A percentile compares a stretch with the other conserved stretches of the same genome.
Conservation (phyloP, 1,284 basidiomycete genomes). For the Boletus semigastroideus region DNA sequence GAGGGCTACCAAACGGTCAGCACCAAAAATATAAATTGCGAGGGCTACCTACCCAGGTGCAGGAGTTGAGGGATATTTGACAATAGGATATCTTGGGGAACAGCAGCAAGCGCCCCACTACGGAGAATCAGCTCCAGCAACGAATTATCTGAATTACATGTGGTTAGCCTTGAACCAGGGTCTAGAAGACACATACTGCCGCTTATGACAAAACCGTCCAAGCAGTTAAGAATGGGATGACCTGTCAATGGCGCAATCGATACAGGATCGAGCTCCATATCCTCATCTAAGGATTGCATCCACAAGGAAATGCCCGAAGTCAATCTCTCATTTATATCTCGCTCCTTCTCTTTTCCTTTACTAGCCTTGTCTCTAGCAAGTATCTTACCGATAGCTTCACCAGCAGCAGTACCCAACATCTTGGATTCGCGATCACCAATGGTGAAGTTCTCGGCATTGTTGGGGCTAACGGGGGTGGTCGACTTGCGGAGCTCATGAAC, state of each 20-base stretch:
- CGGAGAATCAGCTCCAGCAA: slow-evolving; percentile 43
- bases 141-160: slow-evolving; percentile 36
- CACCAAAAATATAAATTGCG: not conserved
- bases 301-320: slow-evolving; percentile 43
- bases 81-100: slow-evolving; percentile 29
- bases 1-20: slow-evolving; percentile 18
- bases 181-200: slow-evolving; percentile 37
- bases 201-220: slow-evolving; percentile 36
- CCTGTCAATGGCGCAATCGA: slow-evolving; percentile 13
- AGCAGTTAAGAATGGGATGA: slow-evolving; percentile 32
- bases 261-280: slow-evolving; percentile 28
- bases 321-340: slow-evolving; percentile 3
- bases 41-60: slow-evolving; percentile 38
- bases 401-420: slow-evolving; percentile 29
- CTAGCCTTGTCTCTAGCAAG: slow-evolving; percentile 37
- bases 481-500: slow-evolving; percentile 29
- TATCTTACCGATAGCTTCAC: slow-evolving; percentile 41
- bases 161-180: not conserved
- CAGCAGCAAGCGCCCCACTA: slow-evolving; percentile 36
- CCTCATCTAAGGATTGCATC: slow-evolving; percentile 25
- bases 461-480: slow-evolving; percentile 20
- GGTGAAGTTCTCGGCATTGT: slow-evolving; percentile 32
- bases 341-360: slow-evolving; percentile 23
- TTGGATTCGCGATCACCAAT: slow-evolving; percentile 33
- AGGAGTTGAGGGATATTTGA: slow-evolving; percentile 40